These are phyloP conservation scores for Lichtheimia corymbifera DNA, from an alignment of 371 early-diverging fungal genomes.

Conservation along the genomic window DNA sequence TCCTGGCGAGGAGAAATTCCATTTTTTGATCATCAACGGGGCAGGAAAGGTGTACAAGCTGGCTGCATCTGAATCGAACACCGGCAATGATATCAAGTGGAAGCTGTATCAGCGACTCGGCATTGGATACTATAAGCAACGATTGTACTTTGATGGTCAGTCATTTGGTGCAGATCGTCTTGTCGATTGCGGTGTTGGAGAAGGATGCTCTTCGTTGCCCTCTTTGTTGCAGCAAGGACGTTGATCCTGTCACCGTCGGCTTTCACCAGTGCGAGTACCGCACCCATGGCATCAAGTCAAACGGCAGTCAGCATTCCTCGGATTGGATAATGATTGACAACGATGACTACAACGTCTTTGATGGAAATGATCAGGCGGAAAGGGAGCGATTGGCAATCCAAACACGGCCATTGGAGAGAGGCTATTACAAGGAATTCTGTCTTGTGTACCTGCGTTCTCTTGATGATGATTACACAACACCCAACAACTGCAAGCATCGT, in stretches of 20 bases:
- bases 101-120: slow-evolving; percentile 16
- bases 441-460: background rate
- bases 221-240: background rate
- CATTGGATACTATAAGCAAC: slow-evolving; percentile 98
- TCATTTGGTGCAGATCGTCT: slow-evolving; percentile 92
- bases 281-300: background rate
- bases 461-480: background rate
- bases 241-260: slow-evolving; percentile 1
- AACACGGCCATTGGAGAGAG: background rate
- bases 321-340: background rate
- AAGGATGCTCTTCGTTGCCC: background rate
- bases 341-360: background rate
- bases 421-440: background rate
- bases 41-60: background rate
- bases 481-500: background rate
- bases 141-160: slow-evolving; percentile 98
- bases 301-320: background rate
- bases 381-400: background rate
- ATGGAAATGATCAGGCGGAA: background rate
- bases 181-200: slow-evolving; percentile 60
- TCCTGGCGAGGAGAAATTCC: background rate
- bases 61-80: slow-evolving; percentile 47
- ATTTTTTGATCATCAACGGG: background rate
- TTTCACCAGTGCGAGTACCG: background rate
- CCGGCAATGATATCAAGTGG: slow-evolving; percentile 77